Conservation (phyloP, 2,329 filamentous ascomycete species). For the Dactylonectria estremocensis region DNA sequence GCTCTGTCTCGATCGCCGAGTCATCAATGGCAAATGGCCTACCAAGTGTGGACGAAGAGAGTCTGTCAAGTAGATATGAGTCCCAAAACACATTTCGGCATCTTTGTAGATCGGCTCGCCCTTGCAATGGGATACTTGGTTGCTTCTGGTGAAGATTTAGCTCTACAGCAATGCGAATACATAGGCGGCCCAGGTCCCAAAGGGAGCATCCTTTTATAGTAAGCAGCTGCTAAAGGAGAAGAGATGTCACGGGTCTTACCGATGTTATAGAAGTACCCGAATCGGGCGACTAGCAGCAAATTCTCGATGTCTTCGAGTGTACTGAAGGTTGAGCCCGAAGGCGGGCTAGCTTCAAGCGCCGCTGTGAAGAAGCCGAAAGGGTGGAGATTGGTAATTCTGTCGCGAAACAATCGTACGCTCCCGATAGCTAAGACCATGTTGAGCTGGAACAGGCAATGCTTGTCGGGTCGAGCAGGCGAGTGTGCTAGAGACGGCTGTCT, state of each 20-base stretch:
- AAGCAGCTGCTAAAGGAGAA: background rate
- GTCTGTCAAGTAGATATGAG: background rate
- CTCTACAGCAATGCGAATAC: background rate
- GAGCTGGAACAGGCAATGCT: background rate
- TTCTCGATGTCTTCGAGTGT: background rate
- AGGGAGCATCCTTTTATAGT: background rate
- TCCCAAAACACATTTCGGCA: background rate
- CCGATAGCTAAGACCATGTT: constrained; percentile 1
- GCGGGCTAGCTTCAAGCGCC: background rate
- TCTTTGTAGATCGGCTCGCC: background rate
- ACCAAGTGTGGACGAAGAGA: background rate
- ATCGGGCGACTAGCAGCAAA: background rate
- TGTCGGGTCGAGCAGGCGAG: too few species aligned
- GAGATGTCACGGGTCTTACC: background rate
- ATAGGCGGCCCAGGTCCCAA: background rate
- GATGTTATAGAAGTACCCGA: background rate
- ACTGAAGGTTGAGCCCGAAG: background rate
- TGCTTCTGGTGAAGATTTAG: background rate
- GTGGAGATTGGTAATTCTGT: background rate
- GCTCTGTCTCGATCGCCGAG: background rate
- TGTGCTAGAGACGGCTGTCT: too few species aligned
- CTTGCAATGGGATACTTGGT: background rate
- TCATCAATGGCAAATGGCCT: background rate
- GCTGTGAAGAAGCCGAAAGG: constrained; percentile 2
- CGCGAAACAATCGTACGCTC: background rate